Evolutionary conservation across 305 asterid species (phyloP), one percentile per base, ranked within the genome.

Genomic region (Fraxinus platypoda): DNA sequence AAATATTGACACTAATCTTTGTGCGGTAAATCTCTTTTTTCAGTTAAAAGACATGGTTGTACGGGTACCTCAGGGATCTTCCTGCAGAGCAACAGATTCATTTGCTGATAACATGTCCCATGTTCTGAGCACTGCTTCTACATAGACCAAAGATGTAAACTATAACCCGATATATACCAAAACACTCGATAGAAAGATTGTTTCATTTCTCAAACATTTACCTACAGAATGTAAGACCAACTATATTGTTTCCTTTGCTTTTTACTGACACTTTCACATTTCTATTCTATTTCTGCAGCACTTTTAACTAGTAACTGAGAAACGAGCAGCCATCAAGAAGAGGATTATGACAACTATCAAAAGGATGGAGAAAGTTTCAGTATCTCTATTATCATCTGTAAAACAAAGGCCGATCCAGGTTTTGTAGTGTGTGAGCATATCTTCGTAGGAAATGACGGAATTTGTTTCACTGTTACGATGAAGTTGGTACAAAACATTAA

Each of bases 41-140:
- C 85, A 92, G 97, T 75, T 92, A 87, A 88, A 88, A 77, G 95
- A 89, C 77, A 85, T 87, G 87, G 80, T 89, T 81, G 89, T 85
- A 81, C 80, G 80, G 82, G 84, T 73, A 72, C 88, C 89, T 84
- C 87, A 81, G 49, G 88, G 80, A 73, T 70, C 86, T 85, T 85
- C 70, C 75, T 91, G 92, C 86, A 87, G 90, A 88, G 84, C 78
- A 74, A 75, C 83, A 37, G 89, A 83, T 82, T 84, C 88, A 28
- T 82, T 87, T 81, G 73, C 87, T 73, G 90, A 88, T 68, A 88
- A 86, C 84, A 78, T 66, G 82, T 85, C 76, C 84, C 86, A 83
- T 52, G 84, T 85, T 68, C 79, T 86, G 21, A 86, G 85, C 82
- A 84, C 87, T 81, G 86, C 89, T 75, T 84, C 87, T 71, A 84